Evolutionary conservation across 2,329 filamentous ascomycete species (phyloP).

Genomic region (Exophiala oligosperma): DNA sequence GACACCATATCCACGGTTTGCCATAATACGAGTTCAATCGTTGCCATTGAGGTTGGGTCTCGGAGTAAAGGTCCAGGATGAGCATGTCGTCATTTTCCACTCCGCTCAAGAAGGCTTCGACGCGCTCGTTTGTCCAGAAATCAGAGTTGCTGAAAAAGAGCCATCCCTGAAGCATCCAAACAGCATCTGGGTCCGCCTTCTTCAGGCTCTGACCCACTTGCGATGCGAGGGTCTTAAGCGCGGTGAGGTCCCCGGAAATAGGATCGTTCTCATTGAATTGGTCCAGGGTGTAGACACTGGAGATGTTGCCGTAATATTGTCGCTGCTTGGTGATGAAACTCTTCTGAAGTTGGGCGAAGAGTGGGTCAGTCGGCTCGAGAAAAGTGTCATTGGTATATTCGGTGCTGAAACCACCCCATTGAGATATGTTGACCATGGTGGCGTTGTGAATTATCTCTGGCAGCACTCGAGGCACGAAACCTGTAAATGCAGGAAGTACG

Average conservation of each 20-base stretch:
- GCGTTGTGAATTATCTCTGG: slow-evolving; percentile 45
- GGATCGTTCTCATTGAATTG: slow-evolving; percentile 57
- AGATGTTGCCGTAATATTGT: slow-evolving; percentile 50
- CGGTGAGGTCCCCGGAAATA: slow-evolving; percentile 45
- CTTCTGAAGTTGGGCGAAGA: slow-evolving; percentile 46
- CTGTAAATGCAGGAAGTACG: slow-evolving; percentile 52
- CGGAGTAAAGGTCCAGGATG: slow-evolving; percentile 53
- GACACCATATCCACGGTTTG: slow-evolving; percentile 57
- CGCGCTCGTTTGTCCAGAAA: slow-evolving; percentile 48
- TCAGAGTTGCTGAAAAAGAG: slow-evolving; percentile 48
- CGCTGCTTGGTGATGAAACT: slow-evolving; percentile 50
- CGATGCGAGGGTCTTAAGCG: slow-evolving; percentile 44
- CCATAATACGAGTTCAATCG: slow-evolving; percentile 52
- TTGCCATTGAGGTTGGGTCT: slow-evolving; percentile 53
- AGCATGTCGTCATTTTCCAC: slow-evolving; percentile 50
- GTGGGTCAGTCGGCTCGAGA: slow-evolving; percentile 47
- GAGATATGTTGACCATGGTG: slow-evolving; percentile 44
- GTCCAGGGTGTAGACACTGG: slow-evolving; percentile 52
- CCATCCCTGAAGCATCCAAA: slow-evolving; percentile 57
- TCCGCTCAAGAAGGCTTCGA: slow-evolving; percentile 52
- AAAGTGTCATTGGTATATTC: slow-evolving; percentile 51
- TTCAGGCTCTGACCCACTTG: slow-evolving; percentile 52
- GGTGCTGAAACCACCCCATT: slow-evolving; percentile 45
- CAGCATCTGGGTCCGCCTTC: slow-evolving; percentile 47
- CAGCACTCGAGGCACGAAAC: slow-evolving; percentile 49